Evolutionary conservation across 108 stramenopile genomes (phyloP), one percentile per base, ranked within the genome.

Genomic region (Fistulifera pelliculosa): DNA sequence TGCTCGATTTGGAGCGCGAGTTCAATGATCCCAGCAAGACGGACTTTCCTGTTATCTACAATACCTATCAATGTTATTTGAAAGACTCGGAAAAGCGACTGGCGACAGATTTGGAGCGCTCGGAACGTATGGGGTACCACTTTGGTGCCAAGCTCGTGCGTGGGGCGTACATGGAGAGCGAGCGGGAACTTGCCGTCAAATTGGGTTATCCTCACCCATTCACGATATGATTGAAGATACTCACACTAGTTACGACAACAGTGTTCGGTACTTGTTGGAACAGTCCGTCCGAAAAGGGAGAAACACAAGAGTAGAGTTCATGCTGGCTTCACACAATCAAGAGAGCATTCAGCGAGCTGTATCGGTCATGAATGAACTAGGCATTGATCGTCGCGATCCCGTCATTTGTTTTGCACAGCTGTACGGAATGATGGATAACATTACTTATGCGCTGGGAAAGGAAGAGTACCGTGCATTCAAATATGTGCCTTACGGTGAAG

Each of bases 161-260:
- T 6, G 98, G 96, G 26, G 98, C 98, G 1, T 99, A 99, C 83
- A 95, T 98, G 94, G 77, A 84, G 10, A 72, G 77, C 27, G 98
- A 98, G 68, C 71, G 91, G 7, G 69, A 68, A 49, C 62, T 87
- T 31, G 95, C 98, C 1, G 49, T 49, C 56, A 54, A 69, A 25
- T 39, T 64, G 53, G 62, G 63, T 0, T 66, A 73, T 52, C 66
- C 73, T 61, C 58, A 55, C 96, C 94, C 1, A 87, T 94, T 47
- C 87, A 87, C 42, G 76, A 87, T 39, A 80, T 65, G 40, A 76
- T 83, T 31, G 81, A 92, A 61, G 80, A 75, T 18, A 99, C 98
- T 0, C 93, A 99, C 63, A 66, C 67, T 15, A 75, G 70, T 58
- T 99, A 94, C 71, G 78, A 96, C 59, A 71, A 76, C n/a, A 58